Conservation (phyloP, 176 grass and related monocot species). For the Ensete glaucum region DNA sequence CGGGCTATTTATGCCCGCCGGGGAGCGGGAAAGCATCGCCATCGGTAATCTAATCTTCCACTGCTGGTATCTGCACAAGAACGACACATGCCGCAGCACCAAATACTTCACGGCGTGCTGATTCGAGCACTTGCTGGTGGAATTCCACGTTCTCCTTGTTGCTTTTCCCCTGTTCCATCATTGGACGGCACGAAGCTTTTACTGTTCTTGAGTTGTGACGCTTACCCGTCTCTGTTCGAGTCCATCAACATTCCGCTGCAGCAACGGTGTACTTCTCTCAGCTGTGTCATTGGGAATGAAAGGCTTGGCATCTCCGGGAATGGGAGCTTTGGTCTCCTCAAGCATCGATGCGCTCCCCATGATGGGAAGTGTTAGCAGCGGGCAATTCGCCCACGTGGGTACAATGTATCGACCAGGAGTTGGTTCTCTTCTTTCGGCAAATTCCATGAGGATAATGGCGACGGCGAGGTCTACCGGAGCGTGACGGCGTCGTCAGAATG, state of each 20-base stretch:
- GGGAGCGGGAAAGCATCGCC: not conserved
- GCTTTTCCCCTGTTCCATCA: not conserved
- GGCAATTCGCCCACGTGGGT: not conserved
- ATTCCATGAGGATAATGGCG: too few relatives aligned
- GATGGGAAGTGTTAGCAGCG: not conserved
- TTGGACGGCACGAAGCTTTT: not conserved
- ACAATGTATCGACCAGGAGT: not conserved
- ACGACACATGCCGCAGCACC: too few relatives aligned
- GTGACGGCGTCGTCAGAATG: too few relatives aligned
- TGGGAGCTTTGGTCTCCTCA: not conserved
- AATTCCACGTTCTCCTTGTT: not conserved
- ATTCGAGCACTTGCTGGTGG: not conserved
- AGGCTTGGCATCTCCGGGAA: too few relatives aligned
- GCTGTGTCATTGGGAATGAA: too few relatives aligned
- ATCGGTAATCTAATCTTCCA: too few relatives aligned
- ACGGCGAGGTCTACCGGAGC: too few relatives aligned
- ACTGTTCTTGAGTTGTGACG: too few relatives aligned
- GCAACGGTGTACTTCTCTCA: too few relatives aligned
- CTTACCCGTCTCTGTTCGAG: too few relatives aligned
- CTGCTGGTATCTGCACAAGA: not conserved
- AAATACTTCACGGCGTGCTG: not conserved
- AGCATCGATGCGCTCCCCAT: slow-evolving; percentile 1
- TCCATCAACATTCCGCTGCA: too few relatives aligned
- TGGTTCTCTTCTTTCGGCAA: not conserved
- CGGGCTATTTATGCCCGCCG: not conserved